Evolutionary conservation across 768 basidiomycete species (phyloP).

Genomic region (Punctularia strigosozonata): DNA sequence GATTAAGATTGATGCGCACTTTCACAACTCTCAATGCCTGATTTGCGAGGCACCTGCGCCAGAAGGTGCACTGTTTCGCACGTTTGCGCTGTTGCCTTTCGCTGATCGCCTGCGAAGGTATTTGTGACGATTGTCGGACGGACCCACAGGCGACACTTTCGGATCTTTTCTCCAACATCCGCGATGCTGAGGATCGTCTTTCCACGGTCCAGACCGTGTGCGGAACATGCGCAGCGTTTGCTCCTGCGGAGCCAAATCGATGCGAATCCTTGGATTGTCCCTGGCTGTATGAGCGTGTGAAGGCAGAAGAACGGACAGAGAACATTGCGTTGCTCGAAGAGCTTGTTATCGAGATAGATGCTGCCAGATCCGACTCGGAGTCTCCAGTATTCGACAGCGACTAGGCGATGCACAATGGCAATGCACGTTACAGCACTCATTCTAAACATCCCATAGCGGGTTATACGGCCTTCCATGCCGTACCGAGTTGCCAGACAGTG

Average conservation of each 20-base stretch:
- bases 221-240: constrained; percentile 48
- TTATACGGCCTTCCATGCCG: too few relatives aligned
- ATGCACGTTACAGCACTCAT: too few relatives aligned
- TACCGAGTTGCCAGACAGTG: too few relatives aligned
- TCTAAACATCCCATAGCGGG: too few relatives aligned
- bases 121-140: constrained; percentile 10
- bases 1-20: constrained; percentile 64
- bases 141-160: constrained; percentile 22
- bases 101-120: constrained; percentile 20
- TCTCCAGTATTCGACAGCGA: too few relatives aligned
- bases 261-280: constrained; percentile 86
- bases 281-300: constrained; percentile 65
- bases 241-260: constrained; percentile 43
- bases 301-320: constrained; percentile 32
- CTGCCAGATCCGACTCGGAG: too few relatives aligned
- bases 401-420: too few relatives aligned
- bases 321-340: constrained; percentile 17
- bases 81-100: neutral
- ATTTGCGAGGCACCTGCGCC: constrained; percentile 47
- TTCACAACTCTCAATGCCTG: constrained; percentile 57
- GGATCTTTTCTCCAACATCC: constrained; percentile 19
- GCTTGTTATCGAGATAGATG: constrained; percentile 24
- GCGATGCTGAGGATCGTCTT: constrained; percentile 20
- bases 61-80: constrained; percentile 27
- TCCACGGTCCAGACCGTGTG: constrained; percentile 45